Conservation (phyloP, 176 grass and related monocot species). For the Avena eriantha region DNA sequence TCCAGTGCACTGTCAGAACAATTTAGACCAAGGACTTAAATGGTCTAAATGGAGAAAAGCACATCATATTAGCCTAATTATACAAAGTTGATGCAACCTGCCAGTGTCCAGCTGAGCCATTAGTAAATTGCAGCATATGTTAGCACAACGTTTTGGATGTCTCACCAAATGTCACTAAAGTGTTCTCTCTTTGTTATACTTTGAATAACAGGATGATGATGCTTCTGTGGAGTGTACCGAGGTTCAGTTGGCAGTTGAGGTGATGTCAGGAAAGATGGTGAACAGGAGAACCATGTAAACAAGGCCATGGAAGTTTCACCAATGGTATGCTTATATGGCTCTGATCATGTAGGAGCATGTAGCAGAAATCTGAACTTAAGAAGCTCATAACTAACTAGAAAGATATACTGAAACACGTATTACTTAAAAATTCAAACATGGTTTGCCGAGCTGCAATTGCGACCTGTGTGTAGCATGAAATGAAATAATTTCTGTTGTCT, state of each 20-base stretch:
- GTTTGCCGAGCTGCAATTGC: constrained; percentile 22
- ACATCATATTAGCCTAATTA: constrained; percentile 9
- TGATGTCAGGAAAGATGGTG: constrained; percentile 45
- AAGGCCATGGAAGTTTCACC: constrained; percentile 46
- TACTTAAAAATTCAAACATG: not conserved
- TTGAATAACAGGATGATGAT: constrained; percentile 43
- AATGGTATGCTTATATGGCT: constrained; percentile 41
- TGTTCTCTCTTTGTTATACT: not conserved
- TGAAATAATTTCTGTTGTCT: constrained; percentile 37
- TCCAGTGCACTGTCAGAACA: not conserved
- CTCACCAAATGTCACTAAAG: constrained; percentile 28
- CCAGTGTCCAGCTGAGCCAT: not conserved
- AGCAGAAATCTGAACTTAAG: constrained; percentile 13
- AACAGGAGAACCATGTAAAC: constrained; percentile 31
- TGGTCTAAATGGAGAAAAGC: constrained; percentile 11
- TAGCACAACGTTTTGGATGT: constrained; percentile 6
- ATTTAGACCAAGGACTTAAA: not conserved
- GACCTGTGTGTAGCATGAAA: not conserved
- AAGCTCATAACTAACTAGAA: constrained; percentile 33
- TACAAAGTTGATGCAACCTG: constrained; percentile 30
- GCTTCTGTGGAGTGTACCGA: constrained; percentile 24
- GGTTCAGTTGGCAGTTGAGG: constrained; percentile 25
- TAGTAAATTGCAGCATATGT: constrained; percentile 34
- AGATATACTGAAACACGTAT: constrained; percentile 22
- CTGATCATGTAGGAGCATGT: not conserved